Base-by-base conservation (phyloP, 208 protist species). In the Trypanosoma boissoni region DNA sequence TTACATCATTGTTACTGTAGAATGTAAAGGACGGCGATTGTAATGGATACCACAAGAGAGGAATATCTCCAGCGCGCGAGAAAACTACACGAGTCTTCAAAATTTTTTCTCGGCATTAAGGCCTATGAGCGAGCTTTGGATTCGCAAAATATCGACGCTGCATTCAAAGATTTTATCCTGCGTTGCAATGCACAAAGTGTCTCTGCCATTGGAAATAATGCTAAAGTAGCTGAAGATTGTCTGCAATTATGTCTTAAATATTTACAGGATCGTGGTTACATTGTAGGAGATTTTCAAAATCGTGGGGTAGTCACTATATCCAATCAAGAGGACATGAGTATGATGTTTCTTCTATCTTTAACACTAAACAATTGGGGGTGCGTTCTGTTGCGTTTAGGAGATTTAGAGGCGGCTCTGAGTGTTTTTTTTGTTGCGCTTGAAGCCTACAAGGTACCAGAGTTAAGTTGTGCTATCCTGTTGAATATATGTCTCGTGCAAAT, bases 341-440 rank as follows among this genome's bases (percentile, higher is more conserved):
- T 78, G 3, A 43, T 68, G 9, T 61, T 67, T 14, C 72, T 78
- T 14, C 45, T 87, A 8, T 44, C 67, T 49, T 20, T 91, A 34
- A 86, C 77, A 5, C 48, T 87, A 16, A 72, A 74, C 44, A 91
- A 91, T 43, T 82, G 71, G 70, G 70, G 69, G 1, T 85, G 80
- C 31, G 42, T 86, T 24, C 24, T 71, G 26, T 12, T 71, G 24
- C 56, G 50, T 39, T 64, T 49, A 27, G 57, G 55, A 29, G 42
- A 64, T n/a, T 34, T 62, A n/a, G 57, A 18, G 14, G 36, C 23
- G 23, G 55, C 64, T 31, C n/a, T 29, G n/a, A 41, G 21, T 1
- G 52, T 64, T 36, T 29, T 71, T 41, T 31, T 46, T 6, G 1
- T 36, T n/a, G 64, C 64, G 23, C 57, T 71, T 42, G 29, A 37